These are phyloP conservation scores for Suillus subaureus DNA, from an alignment of 768 basidiomycete genomes.

Conservation along the genomic window DNA sequence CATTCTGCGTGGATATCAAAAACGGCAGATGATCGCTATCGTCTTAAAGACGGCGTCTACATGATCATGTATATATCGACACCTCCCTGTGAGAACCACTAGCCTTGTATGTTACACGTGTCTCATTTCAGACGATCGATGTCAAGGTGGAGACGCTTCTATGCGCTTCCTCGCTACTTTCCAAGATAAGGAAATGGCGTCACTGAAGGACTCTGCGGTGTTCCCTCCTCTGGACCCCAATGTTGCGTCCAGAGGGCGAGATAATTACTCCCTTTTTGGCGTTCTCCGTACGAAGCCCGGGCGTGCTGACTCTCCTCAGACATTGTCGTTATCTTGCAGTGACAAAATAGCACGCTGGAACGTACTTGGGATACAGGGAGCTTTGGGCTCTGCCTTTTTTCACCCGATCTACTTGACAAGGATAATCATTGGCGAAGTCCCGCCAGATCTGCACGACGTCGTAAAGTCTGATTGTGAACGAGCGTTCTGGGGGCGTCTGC, in stretches of 20 bases:
- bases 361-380: constrained; percentile 84
- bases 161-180: constrained; percentile 71
- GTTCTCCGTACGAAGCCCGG: constrained; percentile 93
- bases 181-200: constrained; percentile 77
- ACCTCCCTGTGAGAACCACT: constrained; percentile 50
- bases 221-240: constrained; percentile 38
- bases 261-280: constrained; percentile 74
- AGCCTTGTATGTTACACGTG: constrained; percentile 48
- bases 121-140: constrained; percentile 4
- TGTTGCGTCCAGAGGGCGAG: constrained; percentile 69
- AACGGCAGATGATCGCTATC: constrained; percentile 42
- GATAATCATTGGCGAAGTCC: constrained; percentile 77
- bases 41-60: constrained; percentile 46
- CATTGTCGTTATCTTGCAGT: constrained; percentile 88
- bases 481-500: constrained; percentile 65
- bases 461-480: constrained; percentile 66
- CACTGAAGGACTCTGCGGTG: constrained; percentile 55
- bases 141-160: constrained; percentile 88
- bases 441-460: constrained; percentile 34
- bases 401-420: constrained; percentile 64
- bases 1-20: constrained; percentile 25
- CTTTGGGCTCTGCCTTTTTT: constrained; percentile 59
- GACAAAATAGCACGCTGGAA: constrained; percentile 94
- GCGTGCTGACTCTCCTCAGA: constrained; percentile 83
- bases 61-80: constrained; percentile 80